Evolutionary conservation across 1,284 basidiomycete species (phyloP).

Genomic region (Moesziomyces sp.): DNA sequence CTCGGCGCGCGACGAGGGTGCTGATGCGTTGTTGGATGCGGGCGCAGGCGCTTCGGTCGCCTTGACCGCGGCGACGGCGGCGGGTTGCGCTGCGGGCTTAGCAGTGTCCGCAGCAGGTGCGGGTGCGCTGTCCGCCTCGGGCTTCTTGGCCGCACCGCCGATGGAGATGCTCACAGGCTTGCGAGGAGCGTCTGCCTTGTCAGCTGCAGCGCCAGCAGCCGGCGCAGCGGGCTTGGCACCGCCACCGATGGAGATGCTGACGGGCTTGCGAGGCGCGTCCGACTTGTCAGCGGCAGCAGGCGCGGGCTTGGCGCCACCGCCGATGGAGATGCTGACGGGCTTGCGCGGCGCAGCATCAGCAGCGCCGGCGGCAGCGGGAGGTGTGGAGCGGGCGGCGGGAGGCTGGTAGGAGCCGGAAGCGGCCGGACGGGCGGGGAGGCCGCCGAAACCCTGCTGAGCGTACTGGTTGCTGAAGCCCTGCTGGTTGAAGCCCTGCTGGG

Average conservation of each 20-base stretch:
- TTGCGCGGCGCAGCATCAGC: conserved; percentile 50
- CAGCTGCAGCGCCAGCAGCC: conserved; percentile 25
- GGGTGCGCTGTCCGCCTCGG: conserved; percentile 19
- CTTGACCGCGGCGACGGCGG: conserved; percentile 51
- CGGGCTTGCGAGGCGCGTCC: conserved; percentile 43
- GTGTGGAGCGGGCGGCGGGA: conserved; percentile 16
- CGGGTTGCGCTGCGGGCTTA: conserved; percentile 34
- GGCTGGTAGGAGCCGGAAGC: conserved; percentile 39
- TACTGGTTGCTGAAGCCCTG: conserved; percentile 44
- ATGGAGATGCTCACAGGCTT: conserved; percentile 59
- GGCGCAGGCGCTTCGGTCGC: conserved; percentile 28
- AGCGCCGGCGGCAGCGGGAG: conserved; percentile 14
- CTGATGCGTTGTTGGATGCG: conserved; percentile 21
- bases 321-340: conserved; percentile 65
- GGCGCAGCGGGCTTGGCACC: conserved; percentile 46
- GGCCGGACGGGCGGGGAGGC: conserved; percentile 48
- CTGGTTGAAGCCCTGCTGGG: conserved; percentile 38
- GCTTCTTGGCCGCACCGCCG: conserved; percentile 54
- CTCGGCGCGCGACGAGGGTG: conserved; percentile 48
- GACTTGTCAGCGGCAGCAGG: conserved; percentile 16
- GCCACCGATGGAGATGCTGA: conserved; percentile 63
- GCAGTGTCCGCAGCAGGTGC: conserved; percentile 18
- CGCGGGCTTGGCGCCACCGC: conserved; percentile 52
- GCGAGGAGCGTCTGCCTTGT: conserved; percentile 34
- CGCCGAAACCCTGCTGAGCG: conserved; percentile 39